Percentiles rank a stretch among this genome's conserved stretches.
phyloP scores from a whole-genome alignment of 164 flowering plant genomes.

The Kingdonia uniflora region DNA sequence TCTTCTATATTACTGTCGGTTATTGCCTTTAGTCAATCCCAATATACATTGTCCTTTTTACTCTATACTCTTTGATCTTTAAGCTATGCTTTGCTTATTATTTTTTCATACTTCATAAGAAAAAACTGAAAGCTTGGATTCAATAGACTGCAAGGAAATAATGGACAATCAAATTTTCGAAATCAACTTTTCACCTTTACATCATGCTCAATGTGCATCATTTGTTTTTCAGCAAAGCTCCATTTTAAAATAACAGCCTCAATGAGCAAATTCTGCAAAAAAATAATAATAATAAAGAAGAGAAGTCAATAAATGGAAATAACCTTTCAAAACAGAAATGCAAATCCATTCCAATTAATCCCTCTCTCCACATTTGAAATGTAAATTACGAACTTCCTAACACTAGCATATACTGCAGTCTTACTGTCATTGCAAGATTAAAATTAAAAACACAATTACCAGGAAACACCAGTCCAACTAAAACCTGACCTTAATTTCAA shows the following conservation, averaged over 20 bases:
- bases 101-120: not conserved
- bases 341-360: too few species aligned
- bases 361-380: not conserved
- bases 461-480: constrained; percentile 1
- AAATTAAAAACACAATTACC: not conserved
- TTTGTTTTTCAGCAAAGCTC: constrained; percentile 47
- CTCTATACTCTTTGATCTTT: too few species aligned
- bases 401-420: not conserved
- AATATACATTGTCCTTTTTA: too few species aligned
- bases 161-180: too few species aligned
- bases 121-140: not conserved
- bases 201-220: constrained; percentile 65
- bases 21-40: too few species aligned
- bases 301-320: constrained; percentile 1
- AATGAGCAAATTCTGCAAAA: constrained; percentile 49
- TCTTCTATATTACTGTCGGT: too few species aligned
- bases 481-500: constrained; percentile 53
- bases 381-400: too few species aligned
- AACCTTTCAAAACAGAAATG: not conserved
- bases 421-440: not conserved
- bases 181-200: constrained; percentile 42
- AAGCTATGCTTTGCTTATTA: not conserved
- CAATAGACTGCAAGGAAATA: too few species aligned
- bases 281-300: not conserved
- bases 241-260: constrained; percentile 52